Base-by-base conservation (phyloP, 129 eudicot genomes). In the Lonicera japonica region DNA sequence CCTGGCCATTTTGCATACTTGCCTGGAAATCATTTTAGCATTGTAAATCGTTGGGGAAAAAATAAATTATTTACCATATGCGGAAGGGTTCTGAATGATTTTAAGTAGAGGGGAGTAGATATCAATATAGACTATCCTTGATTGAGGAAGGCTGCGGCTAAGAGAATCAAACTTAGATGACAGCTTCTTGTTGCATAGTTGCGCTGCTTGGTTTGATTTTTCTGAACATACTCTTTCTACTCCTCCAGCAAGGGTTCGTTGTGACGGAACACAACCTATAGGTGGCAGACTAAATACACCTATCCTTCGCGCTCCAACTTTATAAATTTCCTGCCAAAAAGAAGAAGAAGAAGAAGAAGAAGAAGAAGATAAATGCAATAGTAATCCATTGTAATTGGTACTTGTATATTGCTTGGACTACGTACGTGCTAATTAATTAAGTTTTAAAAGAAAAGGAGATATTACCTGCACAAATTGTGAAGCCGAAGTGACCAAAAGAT, bases 231-330 rank as follows among this genome's bases (percentile, higher is more conserved):
- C 62, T 24, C 94, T 69, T 4, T 0, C 5, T 11, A 19, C 0
- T 29, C 84, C 84, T 13, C 82, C 84, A 2, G 43, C 72, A 1
- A 66, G 60, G 0, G 85, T 81, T 71, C 87, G 75, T 46, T 65
- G 73, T 38, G 72, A 34, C 19, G 94, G 94, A 54, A 81, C 43
- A 50, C 87, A 81, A 5, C 87, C 87, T 10, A 84, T 54, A 11
- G 76, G 74, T 39, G 87, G 84, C 7, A 70, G 43, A 15, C 74
- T 61, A 14, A 75, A 72, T 10, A 81, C 53, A 21, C 58, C 85
- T 1, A 85, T 69, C 60, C 74, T 77, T 70, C 87, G 71, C 41
- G 84, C 84, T 41, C 91, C 91, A 21, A 70, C 25, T 51, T 65
- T 62, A 77, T 80, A 64, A 8, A 84, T 2, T 18, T 80, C 82